Conservation (phyloP, 371 early-diverging fungal genomes). For the Lichtheimia ramosa region DNA sequence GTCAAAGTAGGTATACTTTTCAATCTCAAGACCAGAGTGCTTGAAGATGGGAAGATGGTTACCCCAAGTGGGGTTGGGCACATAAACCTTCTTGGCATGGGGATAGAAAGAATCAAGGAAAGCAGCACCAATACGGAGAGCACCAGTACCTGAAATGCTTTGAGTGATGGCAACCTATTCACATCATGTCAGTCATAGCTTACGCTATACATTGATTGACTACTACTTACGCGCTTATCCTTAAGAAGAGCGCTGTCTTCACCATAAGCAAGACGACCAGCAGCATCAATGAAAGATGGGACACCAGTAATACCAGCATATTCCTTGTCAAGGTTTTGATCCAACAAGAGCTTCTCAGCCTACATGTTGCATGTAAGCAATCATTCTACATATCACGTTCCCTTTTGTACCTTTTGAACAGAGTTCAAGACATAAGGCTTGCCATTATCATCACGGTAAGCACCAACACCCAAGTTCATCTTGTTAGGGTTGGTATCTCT, state of each 20-base stretch:
- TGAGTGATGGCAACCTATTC: conserved; percentile 81
- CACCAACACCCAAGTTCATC: conserved; percentile 98
- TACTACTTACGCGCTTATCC: conserved; percentile 65
- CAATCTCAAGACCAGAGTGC: conserved; percentile 87
- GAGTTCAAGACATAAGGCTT: conserved; percentile 90
- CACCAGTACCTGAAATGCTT: conserved; percentile 97
- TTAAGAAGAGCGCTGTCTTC: conserved; percentile 68
- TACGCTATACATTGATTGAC: no score
- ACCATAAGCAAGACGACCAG: conserved; percentile 90
- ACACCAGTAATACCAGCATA: conserved; percentile 96
- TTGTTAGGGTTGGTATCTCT: conserved; percentile 85
- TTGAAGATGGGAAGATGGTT: conserved; percentile 95
- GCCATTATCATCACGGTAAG: conserved; percentile 94
- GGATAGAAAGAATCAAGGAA: conserved; percentile 86
- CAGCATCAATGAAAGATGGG: conserved; percentile 78
- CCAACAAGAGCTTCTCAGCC: conserved; percentile 81
- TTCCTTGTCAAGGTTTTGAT: conserved; percentile 86
- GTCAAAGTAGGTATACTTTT: conserved; percentile 93
- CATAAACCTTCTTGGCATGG: conserved; percentile 84
- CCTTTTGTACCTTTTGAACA: conserved; percentile 74
- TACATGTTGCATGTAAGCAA: conserved; percentile 21
- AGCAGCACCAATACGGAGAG: conserved; percentile 92
- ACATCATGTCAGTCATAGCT: neutral
- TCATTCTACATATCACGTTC: neutral
- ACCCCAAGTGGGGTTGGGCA: conserved; percentile 98